A percentile compares a stretch with the other conserved stretches of the same genome.
These are phyloP conservation scores for Schizothecium vesticola DNA, from an alignment of 495 filamentous ascomycete species.

Conservation along the genomic window DNA sequence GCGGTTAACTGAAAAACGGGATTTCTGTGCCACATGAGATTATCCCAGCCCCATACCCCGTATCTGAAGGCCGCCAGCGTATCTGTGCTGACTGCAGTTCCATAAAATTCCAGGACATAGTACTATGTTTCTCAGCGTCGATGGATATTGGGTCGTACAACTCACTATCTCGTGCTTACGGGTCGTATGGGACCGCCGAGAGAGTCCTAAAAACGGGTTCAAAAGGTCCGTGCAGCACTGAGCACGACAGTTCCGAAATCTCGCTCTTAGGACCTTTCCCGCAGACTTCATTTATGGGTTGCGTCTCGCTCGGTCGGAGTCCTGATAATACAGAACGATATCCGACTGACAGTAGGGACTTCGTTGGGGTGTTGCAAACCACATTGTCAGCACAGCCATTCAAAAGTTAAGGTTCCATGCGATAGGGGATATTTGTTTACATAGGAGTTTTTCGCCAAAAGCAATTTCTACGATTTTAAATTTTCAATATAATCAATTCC, in stretches of 20 bases:
- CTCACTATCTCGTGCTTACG: neutral
- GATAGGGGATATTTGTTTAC: neutral
- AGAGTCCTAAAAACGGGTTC: neutral
- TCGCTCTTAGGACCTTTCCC: neutral
- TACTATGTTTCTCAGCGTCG: too few species aligned
- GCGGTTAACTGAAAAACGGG: neutral
- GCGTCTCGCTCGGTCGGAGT: neutral
- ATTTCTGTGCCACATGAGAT: neutral
- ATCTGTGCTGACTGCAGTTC: neutral
- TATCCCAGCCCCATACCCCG: neutral
- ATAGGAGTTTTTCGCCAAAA: too few species aligned
- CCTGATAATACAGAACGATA: neutral
- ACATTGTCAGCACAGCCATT: neutral
- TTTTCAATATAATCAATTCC: too few species aligned
- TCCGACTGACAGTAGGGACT: neutral
- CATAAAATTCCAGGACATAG: neutral
- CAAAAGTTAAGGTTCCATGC: neutral
- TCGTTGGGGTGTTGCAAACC: neutral
- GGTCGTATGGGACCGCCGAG: neutral
- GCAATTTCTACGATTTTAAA: too few species aligned
- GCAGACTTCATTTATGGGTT: neutral
- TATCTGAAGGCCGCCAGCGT: too few species aligned
- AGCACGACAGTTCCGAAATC: neutral
- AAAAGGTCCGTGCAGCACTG: neutral
- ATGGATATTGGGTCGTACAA: neutral